A percentile compares a stretch with the other conserved stretches of the same genome.
Evolutionary conservation across 805 yeast species (phyloP).

Genomic region (Ogataea salicorniae): DNA sequence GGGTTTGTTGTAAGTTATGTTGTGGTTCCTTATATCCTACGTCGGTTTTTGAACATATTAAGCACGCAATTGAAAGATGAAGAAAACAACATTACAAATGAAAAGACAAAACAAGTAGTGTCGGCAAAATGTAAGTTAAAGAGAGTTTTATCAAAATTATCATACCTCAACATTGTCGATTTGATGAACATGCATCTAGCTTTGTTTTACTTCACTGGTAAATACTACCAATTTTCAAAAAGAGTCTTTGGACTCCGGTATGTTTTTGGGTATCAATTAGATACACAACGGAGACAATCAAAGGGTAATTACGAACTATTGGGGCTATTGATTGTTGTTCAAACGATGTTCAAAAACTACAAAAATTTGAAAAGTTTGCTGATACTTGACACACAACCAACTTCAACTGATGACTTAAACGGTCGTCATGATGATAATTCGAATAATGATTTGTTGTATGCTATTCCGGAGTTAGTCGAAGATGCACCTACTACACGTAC

Average conservation of each 20-base stretch:
- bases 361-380: slow-evolving; percentile 25
- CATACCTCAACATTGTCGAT: slow-evolving; percentile 45
- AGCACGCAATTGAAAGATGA: slow-evolving; percentile 15
- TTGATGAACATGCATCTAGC: slow-evolving; percentile 71
- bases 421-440: slow-evolving; percentile 1
- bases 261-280: slow-evolving; percentile 61
- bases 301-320: slow-evolving; percentile 69
- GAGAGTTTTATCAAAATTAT: slow-evolving; percentile 19
- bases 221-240: slow-evolving; percentile 73
- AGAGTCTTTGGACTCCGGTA: slow-evolving; percentile 77
- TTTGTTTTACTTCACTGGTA: slow-evolving; percentile 75
- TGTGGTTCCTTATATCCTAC: slow-evolving; percentile 52
- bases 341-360: slow-evolving; percentile 42
- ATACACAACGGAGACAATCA: slow-evolving; percentile 33
- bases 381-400: neutral
- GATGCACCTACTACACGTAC: slow-evolving; percentile 5
- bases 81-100: slow-evolving; percentile 7
- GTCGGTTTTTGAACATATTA: slow-evolving; percentile 20
- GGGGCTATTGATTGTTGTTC: slow-evolving; percentile 57
- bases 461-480: slow-evolving; percentile 12
- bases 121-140: slow-evolving; percentile 5
- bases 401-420: neutral
- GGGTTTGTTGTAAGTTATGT: slow-evolving; percentile 60
- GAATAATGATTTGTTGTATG: slow-evolving; percentile 12
- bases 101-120: neutral